phyloP scores from a whole-genome alignment of 495 filamentous ascomycete genomes.

The Symbiotaphrina buchneri region DNA sequence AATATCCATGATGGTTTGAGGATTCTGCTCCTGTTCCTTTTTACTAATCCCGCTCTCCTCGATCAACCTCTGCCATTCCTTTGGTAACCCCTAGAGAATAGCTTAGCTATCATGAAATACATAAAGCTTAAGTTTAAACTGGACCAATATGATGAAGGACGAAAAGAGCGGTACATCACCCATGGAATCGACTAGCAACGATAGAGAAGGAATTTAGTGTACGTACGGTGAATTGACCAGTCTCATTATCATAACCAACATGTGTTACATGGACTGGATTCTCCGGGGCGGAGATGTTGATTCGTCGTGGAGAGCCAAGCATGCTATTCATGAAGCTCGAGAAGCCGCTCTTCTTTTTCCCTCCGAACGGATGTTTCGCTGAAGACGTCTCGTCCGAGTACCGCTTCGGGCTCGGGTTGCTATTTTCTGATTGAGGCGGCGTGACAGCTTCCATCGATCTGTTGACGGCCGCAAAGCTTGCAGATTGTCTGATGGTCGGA shows the following conservation, averaged over 20 bases:
- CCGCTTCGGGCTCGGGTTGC: conserved; percentile 39
- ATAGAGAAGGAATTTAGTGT: conserved; percentile 3
- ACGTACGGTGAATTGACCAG: conserved; percentile 88
- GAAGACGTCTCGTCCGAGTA: conserved; percentile 67
- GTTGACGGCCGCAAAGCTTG: conserved; percentile 44
- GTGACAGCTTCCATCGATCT: conserved; percentile 31
- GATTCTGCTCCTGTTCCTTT: conserved; percentile 87
- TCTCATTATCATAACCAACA: conserved; percentile 91
- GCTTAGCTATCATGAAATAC: no score
- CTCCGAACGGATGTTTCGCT: conserved; percentile 22
- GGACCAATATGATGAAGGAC: no score
- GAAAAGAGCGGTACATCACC: no score
- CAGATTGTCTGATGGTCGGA: conserved; percentile 51
- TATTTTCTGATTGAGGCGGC: conserved; percentile 21
- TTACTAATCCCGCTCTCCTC: conserved; percentile 92
- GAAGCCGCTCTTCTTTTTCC: conserved; percentile 81
- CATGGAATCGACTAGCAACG: conserved; percentile 14
- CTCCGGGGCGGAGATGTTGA: conserved; percentile 85
- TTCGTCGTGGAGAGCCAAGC: conserved; percentile 70
- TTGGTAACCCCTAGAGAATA: conserved; percentile 85
- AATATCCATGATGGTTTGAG: conserved; percentile 83
- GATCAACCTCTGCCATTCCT: conserved; percentile 91
- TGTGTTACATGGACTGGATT: conserved; percentile 97
- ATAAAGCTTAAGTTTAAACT: no score
- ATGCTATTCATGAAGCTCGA: conserved; percentile 88